Conservation (phyloP, 1,284 basidiomycete species). For the Ganoderma boninense region DNA sequence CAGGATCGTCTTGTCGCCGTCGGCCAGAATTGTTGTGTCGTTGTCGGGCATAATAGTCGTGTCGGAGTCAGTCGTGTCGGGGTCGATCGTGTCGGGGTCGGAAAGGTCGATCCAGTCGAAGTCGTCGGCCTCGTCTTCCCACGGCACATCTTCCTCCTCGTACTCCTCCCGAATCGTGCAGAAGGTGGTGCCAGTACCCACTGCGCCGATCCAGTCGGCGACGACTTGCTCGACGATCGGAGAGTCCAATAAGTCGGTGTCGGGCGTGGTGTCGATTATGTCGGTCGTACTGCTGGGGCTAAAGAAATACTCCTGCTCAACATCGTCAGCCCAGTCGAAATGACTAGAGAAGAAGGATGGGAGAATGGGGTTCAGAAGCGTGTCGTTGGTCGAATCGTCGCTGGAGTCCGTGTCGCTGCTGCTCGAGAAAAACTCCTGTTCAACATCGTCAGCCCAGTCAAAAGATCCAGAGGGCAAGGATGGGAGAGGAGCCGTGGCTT, state of each 20-base stretch:
- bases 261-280: not conserved
- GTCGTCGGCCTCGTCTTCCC: not conserved
- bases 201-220: not conserved
- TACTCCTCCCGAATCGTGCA: not conserved
- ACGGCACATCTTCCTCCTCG: not conserved
- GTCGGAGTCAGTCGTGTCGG: not conserved
- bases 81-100: not conserved
- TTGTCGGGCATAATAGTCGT: too few relatives aligned
- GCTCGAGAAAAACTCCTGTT: conserved; percentile 2
- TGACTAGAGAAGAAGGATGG: not conserved
- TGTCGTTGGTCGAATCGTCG: not conserved
- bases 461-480: conserved; percentile 1
- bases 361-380: not conserved
- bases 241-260: not conserved
- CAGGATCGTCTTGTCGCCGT: not conserved
- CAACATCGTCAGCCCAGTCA: conserved; percentile 7
- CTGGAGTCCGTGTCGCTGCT: not conserved
- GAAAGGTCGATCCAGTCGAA: not conserved
- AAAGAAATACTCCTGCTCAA: not conserved
- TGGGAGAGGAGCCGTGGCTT: not conserved
- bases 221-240: not conserved
- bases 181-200: not conserved
- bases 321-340: conserved; percentile 7
- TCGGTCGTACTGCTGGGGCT: not conserved
- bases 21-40: not conserved